Evolutionary conservation across 2,329 filamentous ascomycete species (phyloP).

Genomic region (Fusarium annulatum): DNA sequence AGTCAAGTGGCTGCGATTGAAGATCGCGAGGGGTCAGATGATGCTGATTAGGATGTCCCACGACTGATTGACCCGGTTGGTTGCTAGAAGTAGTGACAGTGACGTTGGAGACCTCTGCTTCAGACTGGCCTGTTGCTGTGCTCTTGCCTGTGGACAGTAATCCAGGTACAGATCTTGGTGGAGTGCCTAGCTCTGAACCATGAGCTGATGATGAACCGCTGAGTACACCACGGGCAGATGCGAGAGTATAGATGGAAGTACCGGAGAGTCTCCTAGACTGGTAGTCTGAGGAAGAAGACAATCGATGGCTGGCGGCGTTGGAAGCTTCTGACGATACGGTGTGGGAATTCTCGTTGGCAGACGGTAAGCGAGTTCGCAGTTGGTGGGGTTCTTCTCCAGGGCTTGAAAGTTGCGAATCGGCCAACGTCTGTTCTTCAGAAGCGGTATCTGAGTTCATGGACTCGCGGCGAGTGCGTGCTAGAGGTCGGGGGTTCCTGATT

Average conservation of each 20-base stretch:
- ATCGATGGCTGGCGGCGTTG: constrained; percentile 51
- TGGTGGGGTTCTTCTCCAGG: constrained; percentile 62
- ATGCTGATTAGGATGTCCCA: constrained; percentile 51
- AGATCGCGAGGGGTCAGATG: constrained; percentile 60
- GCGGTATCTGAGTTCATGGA: constrained; percentile 56
- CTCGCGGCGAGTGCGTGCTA: constrained; percentile 56
- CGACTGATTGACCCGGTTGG: constrained; percentile 55
- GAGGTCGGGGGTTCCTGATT: constrained; percentile 55
- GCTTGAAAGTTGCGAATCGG: constrained; percentile 54
- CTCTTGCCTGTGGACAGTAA: constrained; percentile 60
- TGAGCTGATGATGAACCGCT: constrained; percentile 63
- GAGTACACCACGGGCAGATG: constrained; percentile 65
- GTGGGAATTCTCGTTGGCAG: constrained; percentile 41
- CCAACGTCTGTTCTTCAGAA: constrained; percentile 52
- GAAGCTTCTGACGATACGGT: constrained; percentile 61
- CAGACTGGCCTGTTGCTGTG: constrained; percentile 58
- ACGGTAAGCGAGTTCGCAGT: constrained; percentile 53
- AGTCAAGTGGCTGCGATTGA: constrained; percentile 55
- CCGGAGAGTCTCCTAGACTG: constrained; percentile 76
- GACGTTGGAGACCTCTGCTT: constrained; percentile 62
- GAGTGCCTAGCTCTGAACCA: constrained; percentile 61
- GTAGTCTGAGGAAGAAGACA: constrained; percentile 60
- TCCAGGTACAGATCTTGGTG: constrained; percentile 57
- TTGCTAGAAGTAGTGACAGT: constrained; percentile 64
- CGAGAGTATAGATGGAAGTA: constrained; percentile 77